Evolutionary conservation across 2,329 filamentous ascomycete species (phyloP).

Genomic region (Penicillium janthinellum): DNA sequence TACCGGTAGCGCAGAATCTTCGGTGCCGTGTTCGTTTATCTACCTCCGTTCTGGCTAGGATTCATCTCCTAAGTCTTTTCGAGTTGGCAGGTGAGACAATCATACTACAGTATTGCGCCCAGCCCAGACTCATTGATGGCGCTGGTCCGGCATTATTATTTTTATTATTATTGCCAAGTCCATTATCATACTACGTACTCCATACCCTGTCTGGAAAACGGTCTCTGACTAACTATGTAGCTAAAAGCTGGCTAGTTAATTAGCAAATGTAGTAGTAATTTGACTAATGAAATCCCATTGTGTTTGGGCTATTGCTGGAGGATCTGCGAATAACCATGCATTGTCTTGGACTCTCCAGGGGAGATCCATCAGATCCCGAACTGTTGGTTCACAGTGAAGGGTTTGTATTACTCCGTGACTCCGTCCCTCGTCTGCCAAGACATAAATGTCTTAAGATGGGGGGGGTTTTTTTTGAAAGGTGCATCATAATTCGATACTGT

Average conservation of each 20-base stretch:
- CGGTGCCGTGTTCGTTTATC: neutral
- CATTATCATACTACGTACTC: neutral
- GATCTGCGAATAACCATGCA: slow-evolving; percentile 18
- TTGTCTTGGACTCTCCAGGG: slow-evolving; percentile 3
- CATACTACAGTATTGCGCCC: slow-evolving; percentile 1
- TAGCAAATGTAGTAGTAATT: neutral
- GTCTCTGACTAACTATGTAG: neutral
- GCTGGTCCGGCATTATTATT: neutral
- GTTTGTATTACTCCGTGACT: neutral
- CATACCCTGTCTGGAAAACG: neutral
- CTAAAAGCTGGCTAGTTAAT: too few species aligned
- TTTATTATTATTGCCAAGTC: neutral
- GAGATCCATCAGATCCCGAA: neutral
- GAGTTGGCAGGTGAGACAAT: slow-evolving; percentile 25
- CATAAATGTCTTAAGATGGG: neutral
- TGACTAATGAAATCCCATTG: neutral
- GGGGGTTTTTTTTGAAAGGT: neutral
- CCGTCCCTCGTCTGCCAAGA: neutral
- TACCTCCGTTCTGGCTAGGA: neutral
- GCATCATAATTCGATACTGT: neutral
- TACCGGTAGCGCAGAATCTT: slow-evolving; percentile 15
- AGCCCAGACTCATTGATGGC: neutral
- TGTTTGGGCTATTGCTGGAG: neutral
- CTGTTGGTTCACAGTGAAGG: neutral
- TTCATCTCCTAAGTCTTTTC: slow-evolving; percentile 13